Conservation (phyloP, 768 basidiomycete species). For the Dictyophora rubrovolvata region DNA sequence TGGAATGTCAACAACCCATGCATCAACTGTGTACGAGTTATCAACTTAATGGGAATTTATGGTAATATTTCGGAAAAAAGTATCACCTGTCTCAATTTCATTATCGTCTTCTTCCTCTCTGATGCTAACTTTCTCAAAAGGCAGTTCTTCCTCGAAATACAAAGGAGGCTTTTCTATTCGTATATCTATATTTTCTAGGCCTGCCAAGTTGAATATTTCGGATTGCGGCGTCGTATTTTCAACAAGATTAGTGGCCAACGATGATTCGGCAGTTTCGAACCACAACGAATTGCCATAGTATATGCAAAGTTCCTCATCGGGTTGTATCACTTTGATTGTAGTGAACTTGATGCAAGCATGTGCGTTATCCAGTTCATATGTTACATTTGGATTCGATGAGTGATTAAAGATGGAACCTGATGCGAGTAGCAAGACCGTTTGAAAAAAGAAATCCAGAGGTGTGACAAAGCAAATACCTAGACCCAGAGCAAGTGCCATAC, state of each 20-base stretch:
- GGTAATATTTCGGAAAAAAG: neutral
- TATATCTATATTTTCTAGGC: slow-evolving; percentile 19
- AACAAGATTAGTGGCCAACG: slow-evolving; percentile 22
- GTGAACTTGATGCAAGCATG: slow-evolving; percentile 55
- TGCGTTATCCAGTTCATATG: slow-evolving; percentile 42
- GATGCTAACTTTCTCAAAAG: slow-evolving; percentile 53
- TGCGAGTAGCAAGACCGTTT: neutral
- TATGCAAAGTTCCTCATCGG: slow-evolving; percentile 70
- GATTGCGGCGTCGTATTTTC: slow-evolving; percentile 26
- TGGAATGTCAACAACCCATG: slow-evolving; percentile 71
- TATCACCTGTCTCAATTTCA: slow-evolving; percentile 45
- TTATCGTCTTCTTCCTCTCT: slow-evolving; percentile 50
- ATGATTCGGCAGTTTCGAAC: slow-evolving; percentile 33
- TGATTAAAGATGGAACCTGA: slow-evolving; percentile 80
- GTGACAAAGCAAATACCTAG: slow-evolving; percentile 40
- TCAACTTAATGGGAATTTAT: neutral
- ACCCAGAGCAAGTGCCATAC: slow-evolving; percentile 71
- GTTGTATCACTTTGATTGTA: slow-evolving; percentile 39
- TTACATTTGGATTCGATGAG: slow-evolving; percentile 57
- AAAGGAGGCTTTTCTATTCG: slow-evolving; percentile 32
- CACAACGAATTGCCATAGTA: slow-evolving; percentile 63
- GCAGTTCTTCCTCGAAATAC: slow-evolving; percentile 48
- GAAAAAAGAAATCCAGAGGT: neutral
- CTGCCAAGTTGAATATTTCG: slow-evolving; percentile 14
- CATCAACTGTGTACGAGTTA: slow-evolving; percentile 36